These are phyloP conservation scores for Trichothecium sympodiale DNA, from an alignment of 2,329 filamentous ascomycete genomes.

Conservation along the genomic window DNA sequence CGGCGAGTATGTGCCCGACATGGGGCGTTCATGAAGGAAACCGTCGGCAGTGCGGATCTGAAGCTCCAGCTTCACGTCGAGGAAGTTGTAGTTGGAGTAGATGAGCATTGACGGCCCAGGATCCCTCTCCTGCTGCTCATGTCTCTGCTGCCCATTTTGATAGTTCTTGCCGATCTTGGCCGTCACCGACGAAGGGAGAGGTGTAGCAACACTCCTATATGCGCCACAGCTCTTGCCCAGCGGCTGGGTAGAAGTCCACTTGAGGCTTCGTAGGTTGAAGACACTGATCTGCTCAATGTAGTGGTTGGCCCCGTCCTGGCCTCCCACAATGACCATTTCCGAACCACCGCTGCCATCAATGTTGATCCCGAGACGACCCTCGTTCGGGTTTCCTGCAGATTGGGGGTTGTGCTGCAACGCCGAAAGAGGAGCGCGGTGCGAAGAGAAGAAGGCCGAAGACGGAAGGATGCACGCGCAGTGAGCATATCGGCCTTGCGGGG, in stretches of 20 bases:
- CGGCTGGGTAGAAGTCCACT: conserved; percentile 84
- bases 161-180: conserved; percentile 55
- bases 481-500: conserved; percentile 88
- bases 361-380: conserved; percentile 76
- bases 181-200: conserved; percentile 57
- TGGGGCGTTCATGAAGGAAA: conserved; percentile 72
- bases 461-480: conserved; percentile 91
- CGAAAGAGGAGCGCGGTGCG: conserved; percentile 70
- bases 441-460: conserved; percentile 79
- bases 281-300: conserved; percentile 99
- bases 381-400: conserved; percentile 69
- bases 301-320: conserved; percentile 94
- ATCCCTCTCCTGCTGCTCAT: conserved; percentile 42
- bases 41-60: conserved; percentile 82
- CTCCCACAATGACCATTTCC: conserved; percentile 94
- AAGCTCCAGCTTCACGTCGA: conserved; percentile 91
- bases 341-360: conserved; percentile 87
- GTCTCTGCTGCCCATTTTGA: conserved; percentile 25
- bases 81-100: conserved; percentile 98
- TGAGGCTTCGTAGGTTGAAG: conserved; percentile 88
- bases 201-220: conserved; percentile 89
- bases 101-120: conserved; percentile 74
- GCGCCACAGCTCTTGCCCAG: conserved; percentile 90
- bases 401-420: conserved; percentile 78
- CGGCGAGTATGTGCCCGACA: conserved; percentile 78